Evolutionary conservation across 352 stramenopile species (phyloP), one percentile per base, ranked within the genome.

Genomic region (Pythium guiyangense): DNA sequence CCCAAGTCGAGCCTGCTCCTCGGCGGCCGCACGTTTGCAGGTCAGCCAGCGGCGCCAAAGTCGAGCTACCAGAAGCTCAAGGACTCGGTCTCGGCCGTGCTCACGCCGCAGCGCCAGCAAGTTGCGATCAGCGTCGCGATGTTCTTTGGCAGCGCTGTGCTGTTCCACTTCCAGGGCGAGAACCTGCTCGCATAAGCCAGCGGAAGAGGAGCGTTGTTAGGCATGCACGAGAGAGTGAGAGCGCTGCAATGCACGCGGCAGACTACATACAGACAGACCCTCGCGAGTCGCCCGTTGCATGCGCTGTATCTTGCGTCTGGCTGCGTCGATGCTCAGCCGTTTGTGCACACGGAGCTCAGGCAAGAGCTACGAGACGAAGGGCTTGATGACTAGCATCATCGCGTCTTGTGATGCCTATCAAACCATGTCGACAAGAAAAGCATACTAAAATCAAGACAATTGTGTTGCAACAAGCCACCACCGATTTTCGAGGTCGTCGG

Each of bases 131-230:
- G 82, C 63, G 69, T 87, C 50, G 77, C 67, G 43, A 83, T 94
- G 69, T 94, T 94, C 55, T 69, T 84, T 17, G 80, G 76, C 57
- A 88, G 82, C 63, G 77, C 81, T 20, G 71, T 55, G 34, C 62
- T 94, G 11, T 92, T 92, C 74, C 84, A 94, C 70, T 88, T 71
- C 63, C 83, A 94, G 59, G 84, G 81, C 59, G 79, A 94, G 62
- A 91, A 92, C 67, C 67, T 94, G 64, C 69, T 94, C 59, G 70
- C 73, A 54, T 86, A 84, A 74, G 60, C 50, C 43, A 17, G n/a
- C 1, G 46, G n/a, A 26, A 2, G 11, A 2, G 15, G 10, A 4
- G n/a, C 22, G 15, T 40, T 9, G 26, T 39, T 27, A 47, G 44
- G 29, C 25, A 51, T 29, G 34, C n/a, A 58, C 49, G 37, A 51